Evolutionary conservation across 176 grass and related monocot species (phyloP).

Genomic region (Calamus simplicifolius): DNA sequence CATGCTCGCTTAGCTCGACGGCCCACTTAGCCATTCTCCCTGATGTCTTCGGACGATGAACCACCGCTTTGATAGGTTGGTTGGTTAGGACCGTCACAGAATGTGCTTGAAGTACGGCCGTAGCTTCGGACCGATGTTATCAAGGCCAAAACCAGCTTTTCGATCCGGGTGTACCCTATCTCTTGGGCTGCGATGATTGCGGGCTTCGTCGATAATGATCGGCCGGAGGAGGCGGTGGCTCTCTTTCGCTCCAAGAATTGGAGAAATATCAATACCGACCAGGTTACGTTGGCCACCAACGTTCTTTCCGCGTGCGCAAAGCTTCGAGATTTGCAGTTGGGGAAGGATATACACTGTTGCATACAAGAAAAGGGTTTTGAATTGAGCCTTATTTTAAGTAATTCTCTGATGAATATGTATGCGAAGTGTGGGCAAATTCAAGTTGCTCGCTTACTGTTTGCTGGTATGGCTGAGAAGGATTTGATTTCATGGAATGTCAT

Average conservation of each 20-base stretch:
- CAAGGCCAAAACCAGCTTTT: too few relatives aligned
- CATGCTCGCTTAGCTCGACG: too few relatives aligned
- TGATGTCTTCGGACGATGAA: too few relatives aligned
- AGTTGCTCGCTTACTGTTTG: background rate
- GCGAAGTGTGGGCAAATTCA: background rate
- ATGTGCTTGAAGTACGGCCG: too few relatives aligned
- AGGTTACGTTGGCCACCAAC: background rate
- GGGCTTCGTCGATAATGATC: constrained; percentile 4
- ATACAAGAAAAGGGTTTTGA: constrained; percentile 6
- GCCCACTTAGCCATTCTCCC: too few relatives aligned
- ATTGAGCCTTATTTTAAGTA: background rate
- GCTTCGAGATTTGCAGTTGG: too few relatives aligned
- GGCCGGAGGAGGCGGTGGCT: background rate
- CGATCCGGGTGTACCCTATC: too few relatives aligned
- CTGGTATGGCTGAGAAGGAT: background rate
- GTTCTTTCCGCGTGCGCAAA: constrained; percentile 2
- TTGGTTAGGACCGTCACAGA: too few relatives aligned
- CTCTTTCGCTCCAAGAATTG: constrained; percentile 3
- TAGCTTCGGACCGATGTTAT: too few relatives aligned
- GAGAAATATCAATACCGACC: constrained; percentile 1
- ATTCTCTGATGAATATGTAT: constrained; percentile 9
- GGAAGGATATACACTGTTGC: constrained; percentile 5
- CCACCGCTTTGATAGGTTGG: too few relatives aligned
- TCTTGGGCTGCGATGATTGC: constrained; percentile 4
- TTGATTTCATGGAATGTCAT: constrained; percentile 2